phyloP scores from a whole-genome alignment of 148 eudicot species.

The Amaranthus cruentus region DNA sequence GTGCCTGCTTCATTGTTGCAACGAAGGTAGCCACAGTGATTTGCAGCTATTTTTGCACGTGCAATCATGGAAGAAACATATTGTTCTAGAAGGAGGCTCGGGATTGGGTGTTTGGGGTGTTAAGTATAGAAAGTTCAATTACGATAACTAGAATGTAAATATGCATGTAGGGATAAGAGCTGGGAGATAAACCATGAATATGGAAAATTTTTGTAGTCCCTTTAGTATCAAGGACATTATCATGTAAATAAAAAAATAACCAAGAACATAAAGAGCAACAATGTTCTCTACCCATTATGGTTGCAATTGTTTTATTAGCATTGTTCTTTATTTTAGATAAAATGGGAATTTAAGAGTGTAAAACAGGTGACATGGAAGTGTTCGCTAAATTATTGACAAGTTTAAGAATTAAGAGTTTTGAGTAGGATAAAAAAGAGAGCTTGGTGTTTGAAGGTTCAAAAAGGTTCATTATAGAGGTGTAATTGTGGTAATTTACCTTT shows the following conservation, averaged over 20 bases:
- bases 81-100: background rate
- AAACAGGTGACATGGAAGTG: no score
- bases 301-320: background rate
- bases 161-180: slow-evolving; percentile 14
- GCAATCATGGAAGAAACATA: background rate
- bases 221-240: slow-evolving; percentile 15
- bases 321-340: background rate
- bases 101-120: background rate
- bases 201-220: slow-evolving; percentile 26
- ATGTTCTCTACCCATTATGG: background rate
- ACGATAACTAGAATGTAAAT: slow-evolving; percentile 5
- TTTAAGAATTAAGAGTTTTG: no score
- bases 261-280: background rate
- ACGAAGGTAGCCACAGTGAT: background rate
- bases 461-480: no score
- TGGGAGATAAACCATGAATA: slow-evolving; percentile 14
- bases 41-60: background rate
- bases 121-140: background rate
- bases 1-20: background rate
- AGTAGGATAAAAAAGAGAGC: no score
- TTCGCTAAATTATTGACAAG: no score
- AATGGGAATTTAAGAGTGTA: no score
- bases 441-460: no score
- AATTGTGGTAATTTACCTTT: no score
- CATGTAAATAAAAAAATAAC: slow-evolving; percentile 21